These are phyloP conservation scores for Chloromonas sp. DNA, from an alignment of 163 green algal species.

Conservation along the genomic window DNA sequence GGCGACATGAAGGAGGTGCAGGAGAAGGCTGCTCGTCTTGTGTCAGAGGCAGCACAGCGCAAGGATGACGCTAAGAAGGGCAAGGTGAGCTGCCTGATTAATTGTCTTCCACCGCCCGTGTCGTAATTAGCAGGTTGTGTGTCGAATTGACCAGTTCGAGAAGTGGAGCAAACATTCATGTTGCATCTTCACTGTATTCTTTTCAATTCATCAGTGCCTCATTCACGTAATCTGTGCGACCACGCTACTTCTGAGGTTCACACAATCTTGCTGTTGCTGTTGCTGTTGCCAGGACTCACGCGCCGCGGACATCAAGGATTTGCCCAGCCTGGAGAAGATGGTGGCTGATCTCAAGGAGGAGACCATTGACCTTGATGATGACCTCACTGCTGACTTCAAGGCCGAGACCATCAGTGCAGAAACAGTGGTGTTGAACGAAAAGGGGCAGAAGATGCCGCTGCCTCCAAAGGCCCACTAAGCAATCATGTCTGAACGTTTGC, in stretches of 20 bases:
- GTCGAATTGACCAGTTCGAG: no score
- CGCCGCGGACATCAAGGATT: conserved; percentile 40
- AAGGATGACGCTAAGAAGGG: conserved; percentile 39
- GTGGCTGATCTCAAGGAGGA: conserved; percentile 36
- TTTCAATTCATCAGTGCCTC: no score
- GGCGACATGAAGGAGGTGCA: conserved; percentile 85
- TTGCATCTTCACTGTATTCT: no score
- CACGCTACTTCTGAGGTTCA: no score
- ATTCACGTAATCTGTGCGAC: no score
- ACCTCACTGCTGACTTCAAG: conserved; percentile 44
- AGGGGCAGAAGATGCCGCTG: conserved; percentile 47
- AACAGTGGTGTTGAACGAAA: conserved; percentile 54
- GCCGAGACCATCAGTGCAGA: conserved; percentile 48
- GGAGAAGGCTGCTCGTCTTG: conserved; percentile 93
- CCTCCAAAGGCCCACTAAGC: conserved; percentile 28
- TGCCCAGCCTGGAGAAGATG: conserved; percentile 45
- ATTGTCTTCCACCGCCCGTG: background rate
- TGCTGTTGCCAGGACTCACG: background rate
- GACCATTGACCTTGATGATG: conserved; percentile 18
- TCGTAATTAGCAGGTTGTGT: no score
- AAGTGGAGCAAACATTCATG: no score
- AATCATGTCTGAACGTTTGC: background rate
- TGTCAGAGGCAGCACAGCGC: conserved; percentile 69
- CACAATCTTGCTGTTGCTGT: no score
- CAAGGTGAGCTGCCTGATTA: conserved; percentile 9